These are phyloP conservation scores for Erigeron philadelphicus DNA, from an alignment of 140 eudicot genomes.

Conservation along the genomic window DNA sequence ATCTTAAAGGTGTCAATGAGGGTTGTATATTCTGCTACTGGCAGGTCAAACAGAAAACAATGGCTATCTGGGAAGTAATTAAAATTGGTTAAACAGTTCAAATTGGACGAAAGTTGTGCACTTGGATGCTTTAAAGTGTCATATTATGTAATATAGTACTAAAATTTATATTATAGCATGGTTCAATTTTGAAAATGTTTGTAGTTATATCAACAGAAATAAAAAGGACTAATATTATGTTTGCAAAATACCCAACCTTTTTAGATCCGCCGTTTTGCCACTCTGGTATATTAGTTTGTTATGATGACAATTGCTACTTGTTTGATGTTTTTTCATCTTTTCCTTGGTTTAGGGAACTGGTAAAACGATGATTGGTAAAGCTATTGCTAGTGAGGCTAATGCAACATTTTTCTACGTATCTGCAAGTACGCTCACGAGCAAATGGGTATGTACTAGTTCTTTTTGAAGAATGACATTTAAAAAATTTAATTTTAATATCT, in stretches of 20 bases:
- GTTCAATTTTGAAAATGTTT: too few species aligned
- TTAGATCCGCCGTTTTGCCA: not conserved
- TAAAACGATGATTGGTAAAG: constrained; percentile 97
- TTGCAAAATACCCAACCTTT: too few species aligned
- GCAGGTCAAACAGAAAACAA: too few species aligned
- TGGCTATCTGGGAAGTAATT: too few species aligned
- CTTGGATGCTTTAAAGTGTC: too few species aligned
- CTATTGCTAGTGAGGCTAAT: constrained; percentile 95
- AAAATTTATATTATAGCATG: not conserved
- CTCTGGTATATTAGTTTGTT: not conserved
- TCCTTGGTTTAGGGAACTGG: constrained; percentile 72
- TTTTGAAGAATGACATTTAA: constrained; percentile 5
- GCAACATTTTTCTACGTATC: constrained; percentile 96
- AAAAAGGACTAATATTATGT: too few species aligned
- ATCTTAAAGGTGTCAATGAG: too few species aligned
- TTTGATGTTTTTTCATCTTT: constrained; percentile 13
- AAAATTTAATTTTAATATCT: not conserved
- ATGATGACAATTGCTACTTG: not conserved
- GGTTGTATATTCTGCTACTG: too few species aligned
- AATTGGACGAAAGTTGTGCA: too few species aligned
- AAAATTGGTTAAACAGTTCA: too few species aligned
- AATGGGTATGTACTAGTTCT: constrained; percentile 58
- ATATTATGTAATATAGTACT: too few species aligned
- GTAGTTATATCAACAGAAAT: too few species aligned
- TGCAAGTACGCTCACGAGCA: constrained; percentile 95